phyloP scores from a whole-genome alignment of 2,329 filamentous ascomycete genomes.

The Westerdykella ornata region DNA sequence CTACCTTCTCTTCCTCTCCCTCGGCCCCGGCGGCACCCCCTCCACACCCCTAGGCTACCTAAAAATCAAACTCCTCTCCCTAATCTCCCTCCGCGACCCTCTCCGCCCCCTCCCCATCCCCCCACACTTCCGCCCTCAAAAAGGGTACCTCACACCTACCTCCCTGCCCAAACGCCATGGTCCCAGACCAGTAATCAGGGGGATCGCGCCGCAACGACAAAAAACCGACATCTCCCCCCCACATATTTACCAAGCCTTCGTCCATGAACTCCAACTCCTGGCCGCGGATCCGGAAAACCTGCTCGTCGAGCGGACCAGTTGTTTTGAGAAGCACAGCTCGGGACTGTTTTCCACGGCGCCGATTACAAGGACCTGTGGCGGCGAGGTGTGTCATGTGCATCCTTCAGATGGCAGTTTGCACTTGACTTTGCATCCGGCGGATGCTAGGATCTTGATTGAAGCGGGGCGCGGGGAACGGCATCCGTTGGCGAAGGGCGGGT shows the following conservation, averaged over 20 bases:
- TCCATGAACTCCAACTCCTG: conserved; percentile 15
- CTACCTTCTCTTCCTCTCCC: conserved; percentile 66
- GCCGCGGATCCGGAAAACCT: conserved; percentile 21
- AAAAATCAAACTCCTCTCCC: conserved; percentile 62
- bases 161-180: conserved; percentile 57
- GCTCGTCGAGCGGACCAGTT: conserved; percentile 55
- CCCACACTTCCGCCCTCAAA: conserved; percentile 46
- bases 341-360: conserved; percentile 64
- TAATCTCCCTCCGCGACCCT: conserved; percentile 67
- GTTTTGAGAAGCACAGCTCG: conserved; percentile 75
- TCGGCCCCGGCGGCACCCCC: conserved; percentile 76
- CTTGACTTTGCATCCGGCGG: conserved; percentile 70
- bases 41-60: conserved; percentile 67
- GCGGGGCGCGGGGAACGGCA: conserved; percentile 72
- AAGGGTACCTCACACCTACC: conserved; percentile 51
- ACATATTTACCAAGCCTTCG: conserved; percentile 38
- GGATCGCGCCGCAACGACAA: conserved; percentile 78
- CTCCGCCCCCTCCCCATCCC: conserved; percentile 53
- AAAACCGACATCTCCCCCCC: conserved; percentile 59
- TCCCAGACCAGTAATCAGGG: conserved; percentile 59
- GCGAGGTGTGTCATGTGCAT: conserved; percentile 79
- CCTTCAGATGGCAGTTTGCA: conserved; percentile 70
- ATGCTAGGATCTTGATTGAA: conserved; percentile 64
- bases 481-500: conserved; percentile 59
- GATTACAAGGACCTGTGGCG: conserved; percentile 63